Evolutionary conservation across 306 rosid species (phyloP), one percentile per base, ranked within the genome.

Genomic region (Dalbergia cultrata): DNA sequence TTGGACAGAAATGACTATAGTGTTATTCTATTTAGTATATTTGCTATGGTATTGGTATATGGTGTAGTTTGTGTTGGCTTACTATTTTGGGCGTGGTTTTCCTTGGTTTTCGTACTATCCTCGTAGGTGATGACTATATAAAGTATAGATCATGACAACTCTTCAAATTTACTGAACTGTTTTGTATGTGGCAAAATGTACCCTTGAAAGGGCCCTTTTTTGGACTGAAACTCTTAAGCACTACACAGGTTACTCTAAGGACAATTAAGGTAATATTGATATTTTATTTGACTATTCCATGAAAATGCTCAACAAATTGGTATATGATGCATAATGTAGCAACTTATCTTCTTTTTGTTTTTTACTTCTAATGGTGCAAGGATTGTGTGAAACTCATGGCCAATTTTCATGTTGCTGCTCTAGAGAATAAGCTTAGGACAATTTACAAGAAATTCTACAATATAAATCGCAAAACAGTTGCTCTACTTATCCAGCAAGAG

Each of bases 191-290:
- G 97, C 97, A n/a, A 66, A 93, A 26, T 69, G 85, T 33, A 89
- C 97, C 9, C 99, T 95, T 82, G 75, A 72, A 18, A 82, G 71
- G 77, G 78, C 37, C 63, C 97, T 93, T 16, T 49, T 77, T 37
- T 95, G 97, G 99, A 91, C 93, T 6, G 83, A 85, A 61, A 90
- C 99, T 59, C 80, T 93, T 33, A 53, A 85, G 80, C 97, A 93
- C 79, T 88, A 95, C 80, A 95, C 97, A 37, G 93, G 97, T 83
- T 93, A 88, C 59, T 87, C 81, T 14, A 92, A 93, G 83, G 88
- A 18, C 81, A 93, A 80, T 49, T 95, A 21, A 93, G 84, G 99
- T 91, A 85, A 69, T 14, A 18, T 26, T 26, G 31, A 31, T 11
- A n/a, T 5, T 11, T 44, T 26, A 44, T 44, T 11, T 11, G 13